A percentile compares a stretch with the other conserved stretches of the same genome.
phyloP scores from a whole-genome alignment of 345 rosid species.

The Heritiera littoralis region DNA sequence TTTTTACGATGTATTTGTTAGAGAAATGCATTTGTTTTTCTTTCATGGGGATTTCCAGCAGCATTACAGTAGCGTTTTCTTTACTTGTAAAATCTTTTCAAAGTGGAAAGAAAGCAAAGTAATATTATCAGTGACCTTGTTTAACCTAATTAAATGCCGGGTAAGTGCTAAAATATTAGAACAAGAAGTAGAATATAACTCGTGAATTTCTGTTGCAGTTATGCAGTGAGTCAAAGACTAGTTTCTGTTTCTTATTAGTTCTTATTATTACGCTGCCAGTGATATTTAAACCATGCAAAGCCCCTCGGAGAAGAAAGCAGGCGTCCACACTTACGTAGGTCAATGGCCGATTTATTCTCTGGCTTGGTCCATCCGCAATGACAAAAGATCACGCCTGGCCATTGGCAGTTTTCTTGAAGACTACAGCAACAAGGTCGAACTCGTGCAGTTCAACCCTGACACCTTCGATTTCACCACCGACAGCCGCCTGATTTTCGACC shows the following conservation, averaged over 20 bases:
- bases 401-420: slow-evolving; percentile 60
- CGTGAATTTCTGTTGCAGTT: not conserved
- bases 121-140: too few relatives aligned
- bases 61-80: too few relatives aligned
- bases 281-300: slow-evolving; percentile 38
- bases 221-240: too few relatives aligned
- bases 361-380: slow-evolving; percentile 56
- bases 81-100: too few relatives aligned
- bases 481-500: slow-evolving; percentile 48
- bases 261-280: not conserved
- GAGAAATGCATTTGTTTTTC: too few relatives aligned
- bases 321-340: slow-evolving; percentile 46
- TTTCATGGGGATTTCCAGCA: too few relatives aligned
- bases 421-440: slow-evolving; percentile 53
- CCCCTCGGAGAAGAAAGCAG: slow-evolving; percentile 35
- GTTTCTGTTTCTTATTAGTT: too few relatives aligned
- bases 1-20: not conserved
- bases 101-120: too few relatives aligned
- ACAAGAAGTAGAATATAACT: not conserved
- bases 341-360: slow-evolving; percentile 54
- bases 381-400: slow-evolving; percentile 47
- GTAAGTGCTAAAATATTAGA: too few relatives aligned
- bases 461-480: slow-evolving; percentile 45
- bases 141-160: too few relatives aligned
- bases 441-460: slow-evolving; percentile 45